These are phyloP conservation scores for Torulaspora gathmanii DNA, from an alignment of 805 yeast genomes.

Conservation along the genomic window DNA sequence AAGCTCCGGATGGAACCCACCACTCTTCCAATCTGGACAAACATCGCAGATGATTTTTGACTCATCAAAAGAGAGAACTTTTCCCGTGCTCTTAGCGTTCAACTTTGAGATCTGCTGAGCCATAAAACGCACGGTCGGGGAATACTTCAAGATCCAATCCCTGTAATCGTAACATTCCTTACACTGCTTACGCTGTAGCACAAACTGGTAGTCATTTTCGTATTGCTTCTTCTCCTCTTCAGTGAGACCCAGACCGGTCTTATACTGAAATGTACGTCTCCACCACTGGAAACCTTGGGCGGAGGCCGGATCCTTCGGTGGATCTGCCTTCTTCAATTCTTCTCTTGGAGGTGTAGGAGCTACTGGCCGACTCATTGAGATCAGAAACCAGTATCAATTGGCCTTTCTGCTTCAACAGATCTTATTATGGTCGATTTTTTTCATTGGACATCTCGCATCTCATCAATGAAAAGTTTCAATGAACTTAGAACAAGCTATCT, in stretches of 20 bases:
- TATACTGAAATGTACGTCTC: conserved; percentile 65
- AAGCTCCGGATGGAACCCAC: conserved; percentile 87
- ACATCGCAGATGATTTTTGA: conserved; percentile 60
- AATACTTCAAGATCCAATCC: conserved; percentile 72
- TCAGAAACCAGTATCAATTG: background rate
- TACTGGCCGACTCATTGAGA: conserved; percentile 5
- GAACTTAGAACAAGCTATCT: too few species aligned
- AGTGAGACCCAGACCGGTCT: conserved; percentile 62
- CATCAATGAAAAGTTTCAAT: background rate
- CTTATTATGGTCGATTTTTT: background rate
- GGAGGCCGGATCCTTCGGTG: conserved; percentile 17
- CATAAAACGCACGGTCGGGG: conserved; percentile 87
- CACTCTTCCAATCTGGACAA: conserved; percentile 79
- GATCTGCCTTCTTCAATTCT: conserved; percentile 17
- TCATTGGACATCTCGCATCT: background rate
- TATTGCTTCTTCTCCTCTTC: conserved; percentile 50
- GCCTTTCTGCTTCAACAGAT: background rate
- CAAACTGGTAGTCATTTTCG: conserved; percentile 49
- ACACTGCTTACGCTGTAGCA: conserved; percentile 52
- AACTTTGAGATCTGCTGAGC: conserved; percentile 70
- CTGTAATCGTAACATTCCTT: conserved; percentile 64
- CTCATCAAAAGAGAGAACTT: conserved; percentile 24
- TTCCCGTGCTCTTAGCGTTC: conserved; percentile 24
- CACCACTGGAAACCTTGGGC: conserved; percentile 69
- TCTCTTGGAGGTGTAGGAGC: conserved; percentile 17